A percentile compares a stretch with the other conserved stretches of the same genome.
Evolutionary conservation across 225 moss, liverwort and hornwort species (phyloP).

Genomic region (Pleurozium schreberi): DNA sequence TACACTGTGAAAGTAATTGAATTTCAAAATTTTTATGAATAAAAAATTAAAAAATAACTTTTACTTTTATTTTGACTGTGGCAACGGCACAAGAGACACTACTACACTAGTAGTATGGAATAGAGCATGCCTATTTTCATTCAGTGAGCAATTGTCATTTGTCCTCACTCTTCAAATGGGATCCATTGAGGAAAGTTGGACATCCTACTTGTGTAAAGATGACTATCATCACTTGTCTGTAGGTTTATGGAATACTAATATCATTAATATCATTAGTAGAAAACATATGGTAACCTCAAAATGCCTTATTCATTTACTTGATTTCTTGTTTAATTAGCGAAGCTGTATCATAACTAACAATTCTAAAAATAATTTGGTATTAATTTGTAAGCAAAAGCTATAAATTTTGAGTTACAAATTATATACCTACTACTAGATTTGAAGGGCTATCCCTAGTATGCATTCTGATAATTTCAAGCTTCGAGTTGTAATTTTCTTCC

Average conservation of each 20-base stretch:
- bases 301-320: background rate
- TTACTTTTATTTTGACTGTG: too few species aligned
- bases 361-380: background rate
- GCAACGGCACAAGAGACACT: too few species aligned
- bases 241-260: background rate
- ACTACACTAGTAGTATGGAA: too few species aligned
- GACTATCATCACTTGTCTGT: background rate
- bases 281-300: background rate
- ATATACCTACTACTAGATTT: background rate
- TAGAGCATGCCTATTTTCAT: background rate
- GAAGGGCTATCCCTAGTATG: background rate
- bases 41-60: too few species aligned
- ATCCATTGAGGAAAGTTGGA: background rate
- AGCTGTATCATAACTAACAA: background rate
- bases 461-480: too few species aligned
- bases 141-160: background rate
- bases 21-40: too few species aligned
- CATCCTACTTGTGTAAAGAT: background rate
- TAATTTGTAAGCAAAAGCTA: background rate
- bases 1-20: too few species aligned
- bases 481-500: too few species aligned
- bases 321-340: background rate
- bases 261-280: background rate
- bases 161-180: too few species aligned
- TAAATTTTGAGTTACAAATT: background rate